Base-by-base conservation (phyloP, 495 filamentous ascomycete genomes). In the Neurospora discreta region DNA sequence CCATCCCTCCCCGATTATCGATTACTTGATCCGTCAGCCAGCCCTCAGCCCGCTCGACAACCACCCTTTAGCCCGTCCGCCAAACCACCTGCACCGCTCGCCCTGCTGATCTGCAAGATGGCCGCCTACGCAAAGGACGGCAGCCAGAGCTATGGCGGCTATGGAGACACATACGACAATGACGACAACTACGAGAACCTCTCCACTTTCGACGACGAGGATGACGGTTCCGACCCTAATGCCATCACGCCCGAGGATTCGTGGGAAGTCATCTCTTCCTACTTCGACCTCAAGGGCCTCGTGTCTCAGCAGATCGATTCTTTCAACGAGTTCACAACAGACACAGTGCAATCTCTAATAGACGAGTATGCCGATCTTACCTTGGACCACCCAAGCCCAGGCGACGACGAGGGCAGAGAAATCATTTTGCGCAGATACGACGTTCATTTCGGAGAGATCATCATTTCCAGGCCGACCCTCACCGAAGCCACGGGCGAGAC, bases 231-330 rank as follows among this genome's bases (percentile, higher is more conserved):
- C 3, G 90, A 91, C 67, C 94, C 97, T 79, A 93, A 97, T 79
- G 95, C 84, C 43, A 94, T 95, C 79, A 92, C 91, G 2, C 92
- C 94, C 58, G 95, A 98, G 82, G 95, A 98, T 80, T 96, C 93
- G 83, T 99, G 95, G 95, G 91, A 90, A 65, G 96, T 98, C 77
- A 97, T 99, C 78, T 92, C 91, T 38, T 90, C 96, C 1, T 98
- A 98, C 84, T 98, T 99, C 83, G 93, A 97, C 73, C 84, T 85
- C 65, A 98, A 98, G 82, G 95, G 96, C 76, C 87, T 99, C 26
- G 96, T 98, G 13, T 97, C 96, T 4, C 96, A 98, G 80, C 95
- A 99, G 83, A 87, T 98, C 72, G 94, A 98, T 80, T 99, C 95
- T 3, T 99, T 97, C 84, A 92, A 99, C 83, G 94, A 98, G 78